Evolutionary conservation across 2,329 filamentous ascomycete species (phyloP), one percentile per base, ranked within the genome.

Genomic region (Fusarium sp.): DNA sequence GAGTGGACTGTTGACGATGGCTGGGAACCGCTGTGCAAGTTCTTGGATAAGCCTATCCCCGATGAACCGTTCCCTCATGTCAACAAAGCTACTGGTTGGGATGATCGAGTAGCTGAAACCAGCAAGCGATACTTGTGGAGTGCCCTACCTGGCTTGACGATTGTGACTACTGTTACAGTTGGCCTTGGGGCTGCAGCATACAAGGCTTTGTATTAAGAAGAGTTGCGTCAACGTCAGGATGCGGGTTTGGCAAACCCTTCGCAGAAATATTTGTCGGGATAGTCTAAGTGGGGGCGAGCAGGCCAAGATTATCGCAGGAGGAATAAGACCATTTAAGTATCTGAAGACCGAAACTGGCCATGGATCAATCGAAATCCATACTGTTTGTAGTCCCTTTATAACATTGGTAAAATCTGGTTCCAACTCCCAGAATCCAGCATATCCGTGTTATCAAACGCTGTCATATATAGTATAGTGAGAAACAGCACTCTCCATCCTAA

Each of bases 21-120:
- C 4, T 72, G 62, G 66, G 57, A 60, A 22, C 51, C 63, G 1
- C 8, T 70, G 5, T 72, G 70, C 46, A 20, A 49, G 47, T 72
- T 72, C n/a, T 6, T 68, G 8, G 57, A 41, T 2, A 63, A 68
- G 27, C 27, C 43, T 1, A 40, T 72, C 20, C 59, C 66, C 0
- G 53, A 59, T 1, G 65, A 44, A 13, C 58, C 65, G 2, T 65
- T 68, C 5, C 58, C 64, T 2, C 58, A 69, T 13, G 49, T 43
- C 13, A 60, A 55, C 18, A 27, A 62, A 30, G 57, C 25, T 22
- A 22, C 34, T 6, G 63, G 29, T 2, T 67, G 56, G 45, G 18
- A 45, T 11, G 30, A 48, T 2, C 63, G 62, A 1, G 46, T 63
- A 27, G 29, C 18, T 7, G 38, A 22, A 24, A 20, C 49, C 8